phyloP scores from a whole-genome alignment of 2,329 filamentous ascomycete genomes.

The Mollisiaceae sp. region DNA sequence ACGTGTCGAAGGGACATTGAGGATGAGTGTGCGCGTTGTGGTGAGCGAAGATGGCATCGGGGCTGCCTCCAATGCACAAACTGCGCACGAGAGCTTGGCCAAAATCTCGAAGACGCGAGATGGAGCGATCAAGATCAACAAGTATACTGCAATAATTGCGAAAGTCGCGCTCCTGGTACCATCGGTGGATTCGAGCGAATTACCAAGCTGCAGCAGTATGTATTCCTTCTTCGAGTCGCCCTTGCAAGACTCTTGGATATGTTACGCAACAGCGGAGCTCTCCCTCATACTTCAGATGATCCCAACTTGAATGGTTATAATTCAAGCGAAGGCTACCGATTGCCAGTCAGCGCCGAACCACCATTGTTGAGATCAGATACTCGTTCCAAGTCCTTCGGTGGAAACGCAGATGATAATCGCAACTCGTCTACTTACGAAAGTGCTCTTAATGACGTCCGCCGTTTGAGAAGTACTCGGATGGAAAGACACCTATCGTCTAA shows the following conservation, averaged over 20 bases:
- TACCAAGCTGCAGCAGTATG: slow-evolving; percentile 89
- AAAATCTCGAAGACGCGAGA: slow-evolving; percentile 70
- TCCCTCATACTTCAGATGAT: slow-evolving; percentile 78
- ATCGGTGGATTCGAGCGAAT: slow-evolving; percentile 71
- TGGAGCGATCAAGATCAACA: slow-evolving; percentile 71
- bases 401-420: slow-evolving; percentile 62
- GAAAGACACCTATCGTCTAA: slow-evolving; percentile 95
- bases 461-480: slow-evolving; percentile 88
- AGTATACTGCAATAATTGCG: slow-evolving; percentile 74
- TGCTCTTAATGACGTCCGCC: slow-evolving; percentile 92
- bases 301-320: slow-evolving; percentile 70
- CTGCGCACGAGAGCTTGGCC: slow-evolving; percentile 76
- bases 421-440: slow-evolving; percentile 86
- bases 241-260: slow-evolving; percentile 88
- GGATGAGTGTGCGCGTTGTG: slow-evolving; percentile 83
- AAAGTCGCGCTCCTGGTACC: slow-evolving; percentile 59
- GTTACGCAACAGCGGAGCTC: slow-evolving; percentile 78
- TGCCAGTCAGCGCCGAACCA: slow-evolving; percentile 54
- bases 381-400: slow-evolving; percentile 76
- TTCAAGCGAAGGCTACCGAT: slow-evolving; percentile 65
- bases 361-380: slow-evolving; percentile 66
- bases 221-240: slow-evolving; percentile 90
- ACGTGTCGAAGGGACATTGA: slow-evolving; percentile 87
- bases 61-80: slow-evolving; percentile 73
- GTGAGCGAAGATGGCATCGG: slow-evolving; percentile 82